These are phyloP conservation scores for Themeda triandra DNA, from an alignment of 176 grass and related monocot species.

Conservation along the genomic window DNA sequence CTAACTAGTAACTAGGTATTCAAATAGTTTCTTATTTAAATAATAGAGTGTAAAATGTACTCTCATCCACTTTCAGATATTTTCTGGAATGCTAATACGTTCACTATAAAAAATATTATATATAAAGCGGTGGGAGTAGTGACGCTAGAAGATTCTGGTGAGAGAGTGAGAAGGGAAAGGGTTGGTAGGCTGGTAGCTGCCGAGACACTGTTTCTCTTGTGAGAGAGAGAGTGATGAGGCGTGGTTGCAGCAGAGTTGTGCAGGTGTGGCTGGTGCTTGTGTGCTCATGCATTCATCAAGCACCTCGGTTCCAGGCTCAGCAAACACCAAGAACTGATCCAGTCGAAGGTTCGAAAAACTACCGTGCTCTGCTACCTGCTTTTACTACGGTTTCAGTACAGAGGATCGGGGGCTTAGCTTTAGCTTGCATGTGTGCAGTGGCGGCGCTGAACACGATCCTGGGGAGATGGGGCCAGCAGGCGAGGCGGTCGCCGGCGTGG, in stretches of 20 bases:
- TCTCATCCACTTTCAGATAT: background rate
- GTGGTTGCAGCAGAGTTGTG: background rate
- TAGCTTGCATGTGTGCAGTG: too few species aligned
- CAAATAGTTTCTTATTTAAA: too few species aligned
- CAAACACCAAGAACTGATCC: background rate
- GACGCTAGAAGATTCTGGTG: too few species aligned
- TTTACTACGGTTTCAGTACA: background rate
- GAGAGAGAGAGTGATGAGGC: background rate
- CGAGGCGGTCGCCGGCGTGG: conserved; percentile 33
- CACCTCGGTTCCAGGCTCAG: background rate
- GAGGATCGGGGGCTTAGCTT: too few species aligned
- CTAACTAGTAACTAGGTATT: too few species aligned
- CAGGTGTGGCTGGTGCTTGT: background rate
- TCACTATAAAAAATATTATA: too few species aligned
- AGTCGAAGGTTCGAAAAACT: background rate
- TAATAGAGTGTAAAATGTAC: too few species aligned
- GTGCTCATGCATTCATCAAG: background rate
- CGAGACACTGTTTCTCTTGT: background rate
- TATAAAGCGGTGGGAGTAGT: too few species aligned
- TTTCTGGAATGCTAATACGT: background rate
- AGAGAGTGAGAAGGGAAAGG: too few species aligned
- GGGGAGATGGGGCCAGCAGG: conserved; percentile 30
- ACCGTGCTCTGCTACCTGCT: too few species aligned
- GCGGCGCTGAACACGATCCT: conserved; percentile 52
- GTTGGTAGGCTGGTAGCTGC: too few species aligned